Base-by-base conservation (phyloP, 2,329 filamentous ascomycete species). In the Verruconis gallopava region DNA sequence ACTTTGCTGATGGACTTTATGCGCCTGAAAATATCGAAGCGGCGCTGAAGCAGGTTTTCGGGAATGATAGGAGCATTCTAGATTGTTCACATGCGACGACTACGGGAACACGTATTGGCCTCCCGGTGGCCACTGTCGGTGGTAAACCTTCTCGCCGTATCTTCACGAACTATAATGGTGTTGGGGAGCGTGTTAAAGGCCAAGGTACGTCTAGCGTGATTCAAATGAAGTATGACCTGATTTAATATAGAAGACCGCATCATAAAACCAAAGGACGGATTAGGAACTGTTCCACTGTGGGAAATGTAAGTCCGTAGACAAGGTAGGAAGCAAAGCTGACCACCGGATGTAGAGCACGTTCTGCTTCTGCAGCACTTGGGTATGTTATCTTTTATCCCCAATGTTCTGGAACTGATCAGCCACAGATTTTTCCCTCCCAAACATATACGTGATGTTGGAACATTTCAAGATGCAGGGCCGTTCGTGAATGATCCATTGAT, bases 361-460 rank as follows among this genome's bases (percentile, higher is more conserved):
- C 45, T 28, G 43, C 38, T 21, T 48, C 47, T 37, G 36, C 47
- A 32, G 38, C 46, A 14, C 44, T 40, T 42, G 32, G 46, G 47
- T 49, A 48, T 30, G 20, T 42, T 33, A 38, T 38, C 20, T 18
- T 43, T 42, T 19, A 15, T 20, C 37, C 15, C 43, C n/a, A 41
- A 30, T 20, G 20, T 32, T 18, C 38, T 28, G 13, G 32, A 1
- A 28, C 18, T 37, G 22, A 45, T 48, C 21, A 48, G 35, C 42
- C 36, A 35, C 30, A 51, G 48, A 18, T 49, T 51, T 41, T 51
- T 51, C 42, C 48, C 41, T 6, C 48, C 37, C n/a, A 49, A 46
- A 45, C 33, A 50, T 34, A 50, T 51, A 20, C 37, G 42, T 38
- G 20, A 38, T 34, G 41, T 51, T 38, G 38, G 48, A 22, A 51